Evolutionary conservation across 2,329 filamentous ascomycete species (phyloP).

Genomic region (Colletotrichum liaoningense): DNA sequence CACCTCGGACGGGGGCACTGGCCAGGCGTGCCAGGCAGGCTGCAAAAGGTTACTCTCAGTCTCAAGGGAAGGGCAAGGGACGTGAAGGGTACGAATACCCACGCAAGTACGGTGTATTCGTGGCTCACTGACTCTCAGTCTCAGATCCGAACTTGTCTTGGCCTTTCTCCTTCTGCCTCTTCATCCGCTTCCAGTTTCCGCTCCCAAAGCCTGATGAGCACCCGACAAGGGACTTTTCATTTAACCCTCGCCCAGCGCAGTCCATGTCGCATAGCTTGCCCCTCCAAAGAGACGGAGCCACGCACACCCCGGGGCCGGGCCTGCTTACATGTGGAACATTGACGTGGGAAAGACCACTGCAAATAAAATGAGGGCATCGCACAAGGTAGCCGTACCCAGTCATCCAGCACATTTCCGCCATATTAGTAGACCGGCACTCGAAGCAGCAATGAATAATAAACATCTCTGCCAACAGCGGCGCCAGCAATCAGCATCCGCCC

Average conservation of each 20-base stretch:
- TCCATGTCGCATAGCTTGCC: slow-evolving; percentile 8
- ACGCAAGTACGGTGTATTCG: background rate
- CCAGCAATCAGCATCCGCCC: background rate
- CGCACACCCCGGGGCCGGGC: slow-evolving; percentile 6
- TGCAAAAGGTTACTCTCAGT: background rate
- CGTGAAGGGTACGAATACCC: background rate
- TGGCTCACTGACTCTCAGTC: slow-evolving; percentile 10
- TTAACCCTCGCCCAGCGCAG: slow-evolving; percentile 1
- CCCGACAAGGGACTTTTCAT: slow-evolving; percentile 2
- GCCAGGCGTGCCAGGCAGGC: background rate
- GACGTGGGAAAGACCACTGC: slow-evolving; percentile 9
- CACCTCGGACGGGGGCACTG: background rate
- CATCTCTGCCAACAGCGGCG: background rate
- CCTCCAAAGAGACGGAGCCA: slow-evolving; percentile 25
- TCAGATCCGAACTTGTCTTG: slow-evolving; percentile 2
- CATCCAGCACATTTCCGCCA: background rate
- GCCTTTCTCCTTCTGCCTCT: background rate
- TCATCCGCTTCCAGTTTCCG: slow-evolving; percentile 20
- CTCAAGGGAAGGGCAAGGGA: background rate
- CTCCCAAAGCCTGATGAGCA: background rate
- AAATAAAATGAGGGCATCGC: background rate
- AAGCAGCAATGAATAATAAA: background rate
- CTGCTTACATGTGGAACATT: slow-evolving; percentile 21
- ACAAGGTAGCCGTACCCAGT: slow-evolving; percentile 2
- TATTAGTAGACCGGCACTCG: slow-evolving; percentile 7